Evolutionary conservation across 306 rosid species (phyloP).

Genomic region (Pyrus communis): DNA sequence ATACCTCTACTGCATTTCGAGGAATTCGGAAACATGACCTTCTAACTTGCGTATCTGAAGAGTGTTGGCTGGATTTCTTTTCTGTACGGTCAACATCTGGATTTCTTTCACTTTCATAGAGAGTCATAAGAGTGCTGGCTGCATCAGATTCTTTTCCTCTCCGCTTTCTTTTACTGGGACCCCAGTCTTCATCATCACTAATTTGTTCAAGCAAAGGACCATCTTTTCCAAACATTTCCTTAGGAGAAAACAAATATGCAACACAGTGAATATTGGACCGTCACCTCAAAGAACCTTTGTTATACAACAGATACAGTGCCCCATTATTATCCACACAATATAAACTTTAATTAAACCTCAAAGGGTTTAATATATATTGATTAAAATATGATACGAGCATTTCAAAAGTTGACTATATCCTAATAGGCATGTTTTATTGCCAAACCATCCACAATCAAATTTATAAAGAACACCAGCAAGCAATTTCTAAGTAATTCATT

Average conservation of each 20-base stretch:
- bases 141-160: slow-evolving; percentile 81
- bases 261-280: background rate
- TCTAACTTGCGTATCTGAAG: slow-evolving; percentile 26
- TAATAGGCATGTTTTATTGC: background rate
- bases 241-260: background rate
- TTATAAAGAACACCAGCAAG: background rate
- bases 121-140: slow-evolving; percentile 74
- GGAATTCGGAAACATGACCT: slow-evolving; percentile 69
- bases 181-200: slow-evolving; percentile 97
- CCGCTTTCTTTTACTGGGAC: slow-evolving; percentile 63
- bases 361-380: background rate
- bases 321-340: background rate
- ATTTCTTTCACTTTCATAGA: slow-evolving; percentile 54
- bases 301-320: background rate
- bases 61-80: slow-evolving; percentile 4
- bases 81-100: slow-evolving; percentile 19
- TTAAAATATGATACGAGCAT: background rate
- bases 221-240: slow-evolving; percentile 97
- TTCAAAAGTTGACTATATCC: background rate
- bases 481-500: background rate
- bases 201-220: slow-evolving; percentile 53
- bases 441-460: background rate
- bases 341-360: background rate
- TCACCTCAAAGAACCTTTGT: background rate
- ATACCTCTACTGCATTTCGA: slow-evolving; percentile 66